Base-by-base conservation (phyloP, 2,329 filamentous ascomycete genomes). In the Alternaria metachromatica region DNA sequence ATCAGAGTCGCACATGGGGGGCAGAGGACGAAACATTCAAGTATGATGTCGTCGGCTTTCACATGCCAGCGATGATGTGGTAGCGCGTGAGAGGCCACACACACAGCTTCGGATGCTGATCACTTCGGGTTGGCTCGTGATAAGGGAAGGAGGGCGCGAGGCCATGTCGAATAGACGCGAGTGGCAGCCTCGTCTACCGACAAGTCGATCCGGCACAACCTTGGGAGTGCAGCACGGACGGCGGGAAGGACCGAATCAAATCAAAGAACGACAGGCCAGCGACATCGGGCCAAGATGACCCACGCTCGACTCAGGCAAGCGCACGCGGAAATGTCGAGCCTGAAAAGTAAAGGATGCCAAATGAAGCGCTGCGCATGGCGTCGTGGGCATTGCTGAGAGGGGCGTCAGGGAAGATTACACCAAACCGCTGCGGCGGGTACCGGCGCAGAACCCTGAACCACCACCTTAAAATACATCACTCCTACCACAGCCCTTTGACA, bases 191-290 rank as follows among this genome's bases (percentile, higher is more conserved):
- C 72, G 72, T 74, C 55, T 67, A 63, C 43, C 54, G 62, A 53
- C 58, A 56, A 57, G 28, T 18, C 53, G 61, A 58, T 50, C 62
- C 65, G 66, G 64, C 67, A 70, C 63, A 60, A 51, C 49, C 28
- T 51, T 23, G 48, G 7, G 21, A 63, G 50, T 61, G 66, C 66
- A 63, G 70, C 73, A 73, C 68, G 56, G 71, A 61, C 67, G 55
- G 61, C 72, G 71, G 70, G 65, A 71, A 65, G 63, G 72, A 72
- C 65, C 75, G 72, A 77, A 77, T 78, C 74, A 78, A 64, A 59
- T 54, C 55, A 46, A 65, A 70, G 65, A 66, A 59, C 60, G 71
- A 60, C 64, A 65, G 44, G 55, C 55, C 70, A 69, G 71, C 74
- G 74, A 73, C 66, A 70, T 77, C 67, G 71, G 50, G 71, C 66